Evolutionary conservation across 805 yeast species (phyloP).

Genomic region (Pichia membranifaciens): DNA sequence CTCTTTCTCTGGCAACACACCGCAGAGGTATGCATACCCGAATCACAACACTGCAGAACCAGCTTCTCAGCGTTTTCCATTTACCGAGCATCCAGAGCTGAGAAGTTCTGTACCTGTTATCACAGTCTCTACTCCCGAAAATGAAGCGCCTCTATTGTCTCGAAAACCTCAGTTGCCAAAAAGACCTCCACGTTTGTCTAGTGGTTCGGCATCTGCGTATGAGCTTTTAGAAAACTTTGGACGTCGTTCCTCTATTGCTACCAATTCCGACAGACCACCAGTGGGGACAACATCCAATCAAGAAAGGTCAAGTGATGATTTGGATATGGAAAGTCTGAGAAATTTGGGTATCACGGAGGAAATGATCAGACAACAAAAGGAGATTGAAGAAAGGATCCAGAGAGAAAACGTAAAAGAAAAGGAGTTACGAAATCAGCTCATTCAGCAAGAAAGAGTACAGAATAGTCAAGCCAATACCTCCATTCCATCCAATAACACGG

Average conservation of each 20-base stretch:
- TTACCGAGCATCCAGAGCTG: neutral
- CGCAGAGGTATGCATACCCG: neutral
- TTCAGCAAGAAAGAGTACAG: neutral
- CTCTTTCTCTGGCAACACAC: neutral
- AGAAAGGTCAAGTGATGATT: neutral
- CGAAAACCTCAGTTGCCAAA: slow-evolving; percentile 7
- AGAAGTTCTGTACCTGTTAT: slow-evolving; percentile 4
- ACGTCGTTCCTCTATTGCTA: slow-evolving; percentile 1
- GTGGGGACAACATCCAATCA: neutral
- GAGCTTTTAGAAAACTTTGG: slow-evolving; percentile 7
- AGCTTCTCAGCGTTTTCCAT: neutral
- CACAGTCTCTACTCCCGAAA: neutral
- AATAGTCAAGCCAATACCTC: neutral
- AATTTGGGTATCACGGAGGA: slow-evolving; percentile 9
- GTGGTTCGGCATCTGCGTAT: slow-evolving; percentile 2
- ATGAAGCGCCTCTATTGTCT: neutral
- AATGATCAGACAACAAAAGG: slow-evolving; percentile 7
- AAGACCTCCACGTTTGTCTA: slow-evolving; percentile 6
- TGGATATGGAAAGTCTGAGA: slow-evolving; percentile 8
- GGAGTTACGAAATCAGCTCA: too few relatives aligned
- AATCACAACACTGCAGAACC: neutral
- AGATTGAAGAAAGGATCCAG: slow-evolving; percentile 7
- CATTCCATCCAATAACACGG: neutral
- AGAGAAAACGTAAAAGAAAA: neutral
- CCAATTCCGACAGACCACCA: neutral